Evolutionary conservation across 2,329 filamentous ascomycete genomes (phyloP), one percentile per base, ranked within the genome.

Genomic region (Ophiostoma fasciatum): DNA sequence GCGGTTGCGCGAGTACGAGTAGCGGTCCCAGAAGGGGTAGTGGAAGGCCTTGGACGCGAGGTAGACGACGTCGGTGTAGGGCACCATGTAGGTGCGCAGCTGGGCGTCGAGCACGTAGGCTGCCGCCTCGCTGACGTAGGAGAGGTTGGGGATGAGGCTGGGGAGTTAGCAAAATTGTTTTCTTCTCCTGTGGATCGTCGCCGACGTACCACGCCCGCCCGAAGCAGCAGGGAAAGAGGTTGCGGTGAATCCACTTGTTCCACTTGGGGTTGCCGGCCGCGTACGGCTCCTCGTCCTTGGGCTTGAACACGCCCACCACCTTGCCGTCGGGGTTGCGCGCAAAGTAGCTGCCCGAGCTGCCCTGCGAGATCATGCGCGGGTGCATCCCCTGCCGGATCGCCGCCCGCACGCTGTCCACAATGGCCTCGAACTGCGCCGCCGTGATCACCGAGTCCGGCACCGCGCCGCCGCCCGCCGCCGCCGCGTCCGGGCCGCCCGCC

Each of bases 241-340:
- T 98, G 45, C 90, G 71, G 57, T 98, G 90, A 62, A 98, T 87
- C 90, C 90, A 98, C 60, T 98, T 98, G 48, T 92, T 96, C 88
- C 88, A 96, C 56, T 98, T 98, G 6, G 90, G 90, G 53, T 98
- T 98, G 47, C 84, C 81, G 22, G 83, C 90, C 2, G 90, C 90
- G 53, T 94, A 98, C 1, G 90, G 90, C 57, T 98, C 92, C 60
- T 98, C 90, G 49, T 98, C 90, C 60, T 98, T 98, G 28, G 90
- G 90, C 57, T 98, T 98, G 62, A 98, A 98, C 5, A 98, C 90
- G 25, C 87, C 90, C 4, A 98, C 84, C 13, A 94, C 83, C 61
- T 93, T 94, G 35, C 90, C 90, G 38, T 88, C 79, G 1, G 73
- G 73, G 49, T 94, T 93, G 40, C 87, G 72, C 19, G 90, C 90